Conservation (phyloP, 2,329 filamentous ascomycete genomes). For the Hypoxylon sp. region DNA sequence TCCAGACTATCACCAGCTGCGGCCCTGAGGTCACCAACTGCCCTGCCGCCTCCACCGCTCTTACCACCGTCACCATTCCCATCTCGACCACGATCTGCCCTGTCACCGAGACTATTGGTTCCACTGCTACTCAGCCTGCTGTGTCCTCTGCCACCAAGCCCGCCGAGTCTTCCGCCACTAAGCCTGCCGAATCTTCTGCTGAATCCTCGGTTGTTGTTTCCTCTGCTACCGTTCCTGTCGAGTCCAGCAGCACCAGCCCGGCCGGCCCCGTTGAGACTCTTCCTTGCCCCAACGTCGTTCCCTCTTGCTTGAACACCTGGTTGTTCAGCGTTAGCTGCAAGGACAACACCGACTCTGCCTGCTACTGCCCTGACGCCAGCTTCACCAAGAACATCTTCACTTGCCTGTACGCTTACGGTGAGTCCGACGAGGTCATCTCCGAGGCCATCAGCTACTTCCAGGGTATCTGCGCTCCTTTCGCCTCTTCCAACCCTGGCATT, state of each 20-base stretch:
- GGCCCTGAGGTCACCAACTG: constrained; percentile 61
- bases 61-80: constrained; percentile 63
- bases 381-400: constrained; percentile 83
- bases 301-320: constrained; percentile 93
- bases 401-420: constrained; percentile 82
- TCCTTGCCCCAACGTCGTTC: constrained; percentile 75
- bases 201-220: constrained; percentile 15
- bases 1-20: constrained; percentile 62
- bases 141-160: constrained; percentile 26
- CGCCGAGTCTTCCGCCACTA: constrained; percentile 19
- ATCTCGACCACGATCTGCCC: constrained; percentile 69
- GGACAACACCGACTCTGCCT: constrained; percentile 82
- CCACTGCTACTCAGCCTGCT: constrained; percentile 45
- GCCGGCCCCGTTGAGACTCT: constrained; percentile 54
- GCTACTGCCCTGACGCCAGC: constrained; percentile 83
- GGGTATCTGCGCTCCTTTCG: constrained; percentile 84
- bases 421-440: constrained; percentile 70
- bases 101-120: constrained; percentile 61
- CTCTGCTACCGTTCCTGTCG: constrained; percentile 27
- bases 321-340: constrained; percentile 76
- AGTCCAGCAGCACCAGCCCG: constrained; percentile 37
- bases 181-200: constrained; percentile 17
- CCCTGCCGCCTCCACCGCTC: constrained; percentile 52
- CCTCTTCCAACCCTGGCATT: constrained; percentile 82
- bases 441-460: constrained; percentile 84